Conservation (phyloP, 768 basidiomycete species). For the Boletus insuetus region DNA sequence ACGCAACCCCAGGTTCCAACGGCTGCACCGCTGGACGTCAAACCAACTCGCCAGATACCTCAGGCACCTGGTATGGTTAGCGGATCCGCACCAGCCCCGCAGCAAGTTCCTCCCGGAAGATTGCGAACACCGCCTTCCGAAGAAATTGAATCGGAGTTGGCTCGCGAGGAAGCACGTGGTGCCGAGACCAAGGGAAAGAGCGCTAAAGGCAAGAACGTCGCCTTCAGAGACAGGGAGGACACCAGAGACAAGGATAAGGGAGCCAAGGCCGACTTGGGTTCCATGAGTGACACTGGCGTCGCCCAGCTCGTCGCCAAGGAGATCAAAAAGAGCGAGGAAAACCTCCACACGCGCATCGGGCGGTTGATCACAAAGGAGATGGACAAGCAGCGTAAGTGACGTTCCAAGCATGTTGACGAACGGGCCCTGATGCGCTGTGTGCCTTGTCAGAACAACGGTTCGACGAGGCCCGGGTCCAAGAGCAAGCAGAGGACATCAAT, state of each 20-base stretch:
- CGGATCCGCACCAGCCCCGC: constrained; percentile 16
- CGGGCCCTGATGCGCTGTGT: constrained; percentile 2
- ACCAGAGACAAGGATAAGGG: constrained; percentile 38
- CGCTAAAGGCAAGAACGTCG: constrained; percentile 54
- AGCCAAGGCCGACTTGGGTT: constrained; percentile 24
- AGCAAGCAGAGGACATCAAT: constrained; percentile 77
- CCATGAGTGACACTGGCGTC: constrained; percentile 52
- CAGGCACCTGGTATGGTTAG: constrained; percentile 28
- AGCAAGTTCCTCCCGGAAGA: constrained; percentile 40
- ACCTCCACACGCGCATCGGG: constrained; percentile 70
- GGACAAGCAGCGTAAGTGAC: constrained; percentile 79
- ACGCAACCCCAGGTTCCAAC: constrained; percentile 28
- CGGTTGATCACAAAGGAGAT: constrained; percentile 81
- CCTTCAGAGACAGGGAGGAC: constrained; percentile 59
- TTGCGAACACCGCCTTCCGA: constrained; percentile 71
- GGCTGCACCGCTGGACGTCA: constrained; percentile 23
- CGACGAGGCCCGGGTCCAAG: constrained; percentile 75
- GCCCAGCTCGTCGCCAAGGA: constrained; percentile 66
- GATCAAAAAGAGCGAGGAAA: constrained; percentile 82
- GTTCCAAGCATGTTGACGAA: constrained; percentile 1
- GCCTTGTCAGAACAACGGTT: constrained; percentile 66
- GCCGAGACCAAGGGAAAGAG: constrained; percentile 51
- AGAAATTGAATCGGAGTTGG: constrained; percentile 64
- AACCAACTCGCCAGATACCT: constrained; percentile 25
- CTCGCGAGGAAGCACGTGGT: constrained; percentile 55